Evolutionary conservation across 148 eudicot genomes (phyloP).

Genomic region (Rhododendron kiyosumense): DNA sequence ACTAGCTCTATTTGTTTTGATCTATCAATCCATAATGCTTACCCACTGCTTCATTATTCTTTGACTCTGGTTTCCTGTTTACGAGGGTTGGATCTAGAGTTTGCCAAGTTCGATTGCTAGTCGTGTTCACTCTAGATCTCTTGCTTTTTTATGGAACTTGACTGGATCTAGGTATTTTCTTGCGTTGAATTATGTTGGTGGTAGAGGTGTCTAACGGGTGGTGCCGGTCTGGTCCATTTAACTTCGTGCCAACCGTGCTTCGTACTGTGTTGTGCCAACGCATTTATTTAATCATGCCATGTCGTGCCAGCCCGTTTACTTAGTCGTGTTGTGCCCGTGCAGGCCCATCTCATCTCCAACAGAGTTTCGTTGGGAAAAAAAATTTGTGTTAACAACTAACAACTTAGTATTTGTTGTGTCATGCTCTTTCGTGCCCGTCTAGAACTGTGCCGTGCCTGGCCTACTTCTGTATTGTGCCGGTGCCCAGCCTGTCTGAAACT

Average conservation of each 20-base stretch:
- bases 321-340: neutral
- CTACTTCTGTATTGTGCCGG: too few relatives aligned
- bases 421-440: neutral
- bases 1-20: neutral
- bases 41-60: neutral
- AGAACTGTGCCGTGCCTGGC: too few relatives aligned
- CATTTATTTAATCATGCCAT: neutral
- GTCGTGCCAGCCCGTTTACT: neutral
- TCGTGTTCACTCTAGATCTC: neutral
- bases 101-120: neutral
- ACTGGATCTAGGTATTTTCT: conserved; percentile 18
- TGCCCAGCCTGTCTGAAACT: too few relatives aligned
- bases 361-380: neutral
- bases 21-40: neutral
- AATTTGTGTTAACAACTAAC: neutral
- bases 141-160: neutral
- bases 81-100: neutral
- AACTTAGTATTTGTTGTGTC: too few relatives aligned
- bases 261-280: neutral
- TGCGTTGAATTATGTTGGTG: neutral
- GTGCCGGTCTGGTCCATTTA: too few relatives aligned
- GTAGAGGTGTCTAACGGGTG: too few relatives aligned
- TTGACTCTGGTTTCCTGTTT: neutral
- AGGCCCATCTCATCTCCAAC: neutral
- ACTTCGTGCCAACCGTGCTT: neutral